Evolutionary conservation across 2,329 filamentous ascomycete species (phyloP), one percentile per base, ranked within the genome.

Genomic region (Fusarium sp.): DNA sequence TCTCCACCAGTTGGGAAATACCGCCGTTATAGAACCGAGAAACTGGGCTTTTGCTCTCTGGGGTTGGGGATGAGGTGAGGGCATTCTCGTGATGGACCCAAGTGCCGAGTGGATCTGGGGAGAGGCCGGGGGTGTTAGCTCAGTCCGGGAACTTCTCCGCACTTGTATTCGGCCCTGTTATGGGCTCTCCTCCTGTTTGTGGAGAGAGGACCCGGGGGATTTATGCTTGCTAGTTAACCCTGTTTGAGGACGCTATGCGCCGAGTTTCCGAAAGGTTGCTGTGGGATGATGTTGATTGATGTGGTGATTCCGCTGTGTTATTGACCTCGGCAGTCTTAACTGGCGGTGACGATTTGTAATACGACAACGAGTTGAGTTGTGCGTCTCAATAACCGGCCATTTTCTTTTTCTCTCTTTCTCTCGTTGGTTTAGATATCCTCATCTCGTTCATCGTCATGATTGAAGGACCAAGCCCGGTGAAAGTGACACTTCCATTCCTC

Each of bases 21-120:
- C 66, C 72, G 63, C 76, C 76, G 76, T 17, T 54, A 65, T 77
- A 68, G 63, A 65, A 71, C 76, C 76, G 76, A 76, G 59, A 6
- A 40, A 6, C 76, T 70, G 74, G 66, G 33, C 54, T 72, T 78
- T 65, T 75, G 8, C 15, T 14, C 68, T 74, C 35, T 22, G 47
- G 47, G 38, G 37, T 14, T 40, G 22, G 22, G 22, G 35, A 35
- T 45, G 59, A 50, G 63, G 45, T 37, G 30, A 32, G 30, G 30
- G 40, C n/a, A 58, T 58, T 64, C 63, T 62, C 67, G 59, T 65
- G 63, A 67, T 17, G 47, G n/a, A 5, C 37, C 37, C 60, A 70
- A 70, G 60, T 72, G 59, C 70, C 70, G 68, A 59, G 68, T 70
- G 68, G 68, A 70, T 70, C 64, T 68, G 68, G 68, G 68, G 70